A percentile compares a stretch with the other conserved stretches of the same genome.
phyloP scores from a whole-genome alignment of 1,284 basidiomycete genomes.

The Boletus nobilissimus region DNA sequence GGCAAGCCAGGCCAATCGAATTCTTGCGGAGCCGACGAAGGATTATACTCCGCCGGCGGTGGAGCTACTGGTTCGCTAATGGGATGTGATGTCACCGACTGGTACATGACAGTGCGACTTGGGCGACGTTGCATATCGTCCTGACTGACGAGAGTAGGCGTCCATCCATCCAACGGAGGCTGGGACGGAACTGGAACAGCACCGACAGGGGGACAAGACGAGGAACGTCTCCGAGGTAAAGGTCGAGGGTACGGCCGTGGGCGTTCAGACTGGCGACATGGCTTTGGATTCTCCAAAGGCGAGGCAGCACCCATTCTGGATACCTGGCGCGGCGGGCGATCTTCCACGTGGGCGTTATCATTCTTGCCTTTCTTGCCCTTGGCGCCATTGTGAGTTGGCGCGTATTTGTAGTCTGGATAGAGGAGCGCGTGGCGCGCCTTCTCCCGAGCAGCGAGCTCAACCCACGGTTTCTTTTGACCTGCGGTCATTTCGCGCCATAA shows the following conservation, averaged over 20 bases:
- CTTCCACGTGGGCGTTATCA: conserved; percentile 16
- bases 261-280: conserved; percentile 30
- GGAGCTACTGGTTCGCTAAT: conserved; percentile 8
- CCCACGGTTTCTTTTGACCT: conserved; percentile 60
- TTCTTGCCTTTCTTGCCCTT: conserved; percentile 40
- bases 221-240: conserved; percentile 48
- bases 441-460: conserved; percentile 59
- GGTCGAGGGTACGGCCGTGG: conserved; percentile 37
- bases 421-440: conserved; percentile 56
- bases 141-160: conserved; percentile 39
- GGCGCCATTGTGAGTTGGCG: conserved; percentile 41
- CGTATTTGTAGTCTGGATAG: conserved; percentile 63
- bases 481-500: conserved; percentile 63
- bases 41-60: neutral
- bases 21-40: conserved; percentile 2
- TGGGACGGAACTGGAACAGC: conserved; percentile 42
- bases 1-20: conserved; percentile 28
- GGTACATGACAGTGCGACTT: conserved; percentile 50
- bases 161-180: conserved; percentile 30
- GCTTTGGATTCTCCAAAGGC: conserved; percentile 9
- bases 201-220: conserved; percentile 54
- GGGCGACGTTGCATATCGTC: conserved; percentile 55
- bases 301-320: conserved; percentile 35
- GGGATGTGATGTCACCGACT: conserved; percentile 21
- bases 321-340: conserved; percentile 54